Conservation (phyloP, 257 asterid genomes). For the Solanum chaucha region DNA sequence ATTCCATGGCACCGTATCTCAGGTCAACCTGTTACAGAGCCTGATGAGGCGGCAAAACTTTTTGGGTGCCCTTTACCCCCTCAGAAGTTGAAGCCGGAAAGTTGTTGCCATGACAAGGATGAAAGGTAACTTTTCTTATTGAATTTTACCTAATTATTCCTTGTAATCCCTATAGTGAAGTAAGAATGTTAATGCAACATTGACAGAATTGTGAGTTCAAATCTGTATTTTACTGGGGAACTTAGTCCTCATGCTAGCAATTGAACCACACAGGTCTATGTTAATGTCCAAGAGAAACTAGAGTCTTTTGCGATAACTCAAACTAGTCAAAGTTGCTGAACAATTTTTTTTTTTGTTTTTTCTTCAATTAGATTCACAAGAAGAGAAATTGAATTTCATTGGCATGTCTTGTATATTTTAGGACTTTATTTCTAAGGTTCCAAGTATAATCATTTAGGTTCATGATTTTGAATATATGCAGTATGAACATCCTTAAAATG, state of each 20-base stretch:
- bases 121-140: conserved; percentile 48
- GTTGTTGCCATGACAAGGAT: conserved; percentile 86
- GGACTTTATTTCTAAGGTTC: background rate
- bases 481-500: background rate
- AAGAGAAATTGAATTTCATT: background rate
- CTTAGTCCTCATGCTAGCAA: background rate
- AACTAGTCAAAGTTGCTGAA: background rate
- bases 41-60: conserved; percentile 50
- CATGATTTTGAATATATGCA: background rate
- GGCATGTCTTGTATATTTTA: background rate
- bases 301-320: too few relatives aligned
- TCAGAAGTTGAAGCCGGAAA: conserved; percentile 59
- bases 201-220: too few relatives aligned
- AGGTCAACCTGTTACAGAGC: too few relatives aligned
- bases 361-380: background rate
- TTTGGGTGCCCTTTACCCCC: conserved; percentile 70
- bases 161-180: background rate
- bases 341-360: background rate
- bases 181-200: conserved; percentile 12
- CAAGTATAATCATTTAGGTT: background rate
- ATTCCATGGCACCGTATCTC: too few relatives aligned
- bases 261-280: background rate
- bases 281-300: background rate
- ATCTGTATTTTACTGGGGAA: background rate
- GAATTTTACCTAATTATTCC: background rate